These are phyloP conservation scores for Neofusicoccum ribis DNA, from an alignment of 2,329 filamentous ascomycete species.

Conservation along the genomic window DNA sequence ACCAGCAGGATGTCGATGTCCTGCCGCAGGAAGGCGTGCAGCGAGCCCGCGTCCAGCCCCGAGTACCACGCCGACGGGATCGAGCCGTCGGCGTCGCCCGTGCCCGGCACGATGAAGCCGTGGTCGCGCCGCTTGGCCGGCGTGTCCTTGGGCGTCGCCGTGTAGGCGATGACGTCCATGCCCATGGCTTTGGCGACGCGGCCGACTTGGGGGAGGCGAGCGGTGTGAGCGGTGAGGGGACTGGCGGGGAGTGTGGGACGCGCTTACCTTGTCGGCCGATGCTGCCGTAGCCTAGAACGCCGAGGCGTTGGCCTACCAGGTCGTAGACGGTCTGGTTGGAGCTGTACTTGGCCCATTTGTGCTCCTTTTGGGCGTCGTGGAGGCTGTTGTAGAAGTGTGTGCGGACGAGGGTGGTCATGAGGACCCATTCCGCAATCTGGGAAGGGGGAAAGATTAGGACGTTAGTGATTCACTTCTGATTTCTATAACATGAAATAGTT, in stretches of 20 bases:
- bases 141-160: constrained; percentile 66
- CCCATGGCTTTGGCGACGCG: constrained; percentile 64
- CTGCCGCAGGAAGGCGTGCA: constrained; percentile 56
- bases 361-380: constrained; percentile 60
- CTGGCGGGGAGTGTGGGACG: neutral
- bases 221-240: neutral
- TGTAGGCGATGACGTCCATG: constrained; percentile 74
- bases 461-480: neutral
- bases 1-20: constrained; percentile 60
- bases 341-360: constrained; percentile 49
- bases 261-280: constrained; percentile 56
- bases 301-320: constrained; percentile 58
- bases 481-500: neutral
- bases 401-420: constrained; percentile 61
- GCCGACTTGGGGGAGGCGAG: constrained; percentile 42
- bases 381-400: constrained; percentile 56
- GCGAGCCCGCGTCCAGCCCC: constrained; percentile 51
- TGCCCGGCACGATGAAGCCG: constrained; percentile 68
- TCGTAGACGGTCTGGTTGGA: constrained; percentile 48
- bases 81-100: constrained; percentile 59
- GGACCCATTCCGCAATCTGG: constrained; percentile 64
- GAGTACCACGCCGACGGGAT: constrained; percentile 60
- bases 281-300: constrained; percentile 63
- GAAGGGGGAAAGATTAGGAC: neutral
- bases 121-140: constrained; percentile 63